These are phyloP conservation scores for Alliaria petiolata DNA, from an alignment of 345 rosid genomes.

Conservation along the genomic window DNA sequence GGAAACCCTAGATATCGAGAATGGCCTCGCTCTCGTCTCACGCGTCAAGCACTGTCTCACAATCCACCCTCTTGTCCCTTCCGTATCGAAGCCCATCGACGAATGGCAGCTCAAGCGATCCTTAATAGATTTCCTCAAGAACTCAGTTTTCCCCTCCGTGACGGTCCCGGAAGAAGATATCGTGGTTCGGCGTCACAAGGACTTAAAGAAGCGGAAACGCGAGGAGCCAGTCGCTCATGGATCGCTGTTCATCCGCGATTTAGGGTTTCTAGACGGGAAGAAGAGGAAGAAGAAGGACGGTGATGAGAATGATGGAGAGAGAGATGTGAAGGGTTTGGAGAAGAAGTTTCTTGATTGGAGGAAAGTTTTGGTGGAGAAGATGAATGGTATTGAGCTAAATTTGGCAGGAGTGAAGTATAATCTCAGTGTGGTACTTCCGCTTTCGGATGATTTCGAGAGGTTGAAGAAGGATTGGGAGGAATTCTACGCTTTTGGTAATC, in stretches of 20 bases:
- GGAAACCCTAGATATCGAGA: constrained; percentile 65
- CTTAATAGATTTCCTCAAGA: constrained; percentile 57
- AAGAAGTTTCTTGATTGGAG: constrained; percentile 87
- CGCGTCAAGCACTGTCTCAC: constrained; percentile 68
- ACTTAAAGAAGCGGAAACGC: constrained; percentile 86
- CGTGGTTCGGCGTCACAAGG: constrained; percentile 53
- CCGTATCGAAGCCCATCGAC: constrained; percentile 68
- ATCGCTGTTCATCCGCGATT: constrained; percentile 62
- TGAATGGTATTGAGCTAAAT: constrained; percentile 85
- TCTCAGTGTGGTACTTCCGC: constrained; percentile 52
- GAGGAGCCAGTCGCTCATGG: constrained; percentile 83
- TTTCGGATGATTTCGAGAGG: constrained; percentile 61
- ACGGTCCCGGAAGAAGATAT: constrained; percentile 65
- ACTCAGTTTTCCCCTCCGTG: constrained; percentile 47
- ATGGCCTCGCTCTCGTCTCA: constrained; percentile 55
- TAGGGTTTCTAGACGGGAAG: constrained; percentile 56
- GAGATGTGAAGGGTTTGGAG: constrained; percentile 47
- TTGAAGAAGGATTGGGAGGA: constrained; percentile 86
- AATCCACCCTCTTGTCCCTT: constrained; percentile 50
- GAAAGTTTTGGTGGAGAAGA: constrained; percentile 52
- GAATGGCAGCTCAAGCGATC: constrained; percentile 91
- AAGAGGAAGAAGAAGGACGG: constrained; percentile 26
- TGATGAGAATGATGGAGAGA: constrained; percentile 30
- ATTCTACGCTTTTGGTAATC: constrained; percentile 56
- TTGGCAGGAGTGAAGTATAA: constrained; percentile 74